Conservation (phyloP, 164 flowering plant species). For the Brasenia schreberi region DNA sequence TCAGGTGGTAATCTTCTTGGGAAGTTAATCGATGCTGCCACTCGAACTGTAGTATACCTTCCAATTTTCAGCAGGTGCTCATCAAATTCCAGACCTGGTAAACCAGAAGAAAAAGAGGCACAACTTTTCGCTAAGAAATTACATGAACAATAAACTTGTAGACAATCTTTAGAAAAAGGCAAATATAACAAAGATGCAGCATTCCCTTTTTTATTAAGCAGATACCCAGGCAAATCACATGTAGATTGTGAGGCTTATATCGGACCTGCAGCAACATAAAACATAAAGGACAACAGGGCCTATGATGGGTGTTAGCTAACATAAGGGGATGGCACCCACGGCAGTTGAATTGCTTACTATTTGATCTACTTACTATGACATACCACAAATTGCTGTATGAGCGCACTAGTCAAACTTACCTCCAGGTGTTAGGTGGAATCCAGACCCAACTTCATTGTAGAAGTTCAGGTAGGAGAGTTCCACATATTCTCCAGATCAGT, state of each 20-base stretch:
- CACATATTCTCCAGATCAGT: slow-evolving; percentile 1
- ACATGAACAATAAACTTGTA: not conserved
- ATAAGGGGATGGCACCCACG: not conserved
- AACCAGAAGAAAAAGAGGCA: not conserved
- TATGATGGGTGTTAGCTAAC: too few species aligned
- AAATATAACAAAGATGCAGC: too few species aligned
- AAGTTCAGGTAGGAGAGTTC: slow-evolving; percentile 1
- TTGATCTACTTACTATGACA: not conserved
- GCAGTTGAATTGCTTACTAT: not conserved
- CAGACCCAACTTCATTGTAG: slow-evolving; percentile 1
- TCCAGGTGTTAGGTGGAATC: slow-evolving; percentile 3
- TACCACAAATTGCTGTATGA: not conserved
- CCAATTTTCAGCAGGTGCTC: slow-evolving; percentile 1
- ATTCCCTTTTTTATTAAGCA: too few species aligned
- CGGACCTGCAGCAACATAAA: too few species aligned
- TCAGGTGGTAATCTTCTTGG: not conserved
- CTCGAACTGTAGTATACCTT: not conserved
- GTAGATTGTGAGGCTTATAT: too few species aligned
- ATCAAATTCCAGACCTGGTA: slow-evolving; percentile 1
- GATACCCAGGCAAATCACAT: too few species aligned
- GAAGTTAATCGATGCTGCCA: not conserved
- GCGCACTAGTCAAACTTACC: not conserved
- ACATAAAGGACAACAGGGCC: too few species aligned
- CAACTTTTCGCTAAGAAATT: not conserved
- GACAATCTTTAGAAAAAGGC: too few species aligned